phyloP scores from a whole-genome alignment of 331 rosid species.

The Pyrus hybrid region DNA sequence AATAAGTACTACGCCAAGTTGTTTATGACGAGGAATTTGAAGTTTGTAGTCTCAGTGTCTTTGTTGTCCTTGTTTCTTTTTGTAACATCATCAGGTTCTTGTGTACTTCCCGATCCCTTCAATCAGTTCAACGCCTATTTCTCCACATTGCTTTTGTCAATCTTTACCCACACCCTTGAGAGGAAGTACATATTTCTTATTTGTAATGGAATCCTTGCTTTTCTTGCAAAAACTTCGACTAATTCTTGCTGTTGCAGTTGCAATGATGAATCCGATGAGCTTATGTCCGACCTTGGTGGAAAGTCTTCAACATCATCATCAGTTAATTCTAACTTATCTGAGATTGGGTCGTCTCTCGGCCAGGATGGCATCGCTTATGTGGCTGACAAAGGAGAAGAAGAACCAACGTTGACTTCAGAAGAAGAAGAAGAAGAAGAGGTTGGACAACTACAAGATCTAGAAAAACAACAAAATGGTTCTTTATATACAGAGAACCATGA shows the following conservation, averaged over 20 bases:
- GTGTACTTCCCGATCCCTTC: conserved; percentile 30
- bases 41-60: conserved; percentile 29
- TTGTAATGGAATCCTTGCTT: conserved; percentile 62
- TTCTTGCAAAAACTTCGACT: conserved; percentile 38
- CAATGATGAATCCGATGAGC: not conserved
- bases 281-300: not conserved
- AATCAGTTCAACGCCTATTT: conserved; percentile 30
- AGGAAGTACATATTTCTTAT: conserved; percentile 65
- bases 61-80: conserved; percentile 21
- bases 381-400: conserved; percentile 1
- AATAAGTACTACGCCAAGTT: not conserved
- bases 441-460: not conserved
- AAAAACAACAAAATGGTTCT: conserved; percentile 13
- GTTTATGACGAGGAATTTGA: conserved; percentile 23
- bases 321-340: not conserved
- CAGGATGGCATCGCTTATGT: not conserved
- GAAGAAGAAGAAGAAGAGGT: conserved; percentile 10
- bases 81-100: conserved; percentile 24
- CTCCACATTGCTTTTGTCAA: conserved; percentile 41
- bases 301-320: not conserved
- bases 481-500: not conserved
- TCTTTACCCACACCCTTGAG: conserved; percentile 44
- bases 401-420: conserved; percentile 6
- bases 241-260: not conserved
- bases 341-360: not conserved